Percentiles rank a stretch among this genome's conserved stretches.
These are phyloP conservation scores for Thielaviopsis punctulata DNA, from an alignment of 2,329 filamentous ascomycete species.

Conservation along the genomic window DNA sequence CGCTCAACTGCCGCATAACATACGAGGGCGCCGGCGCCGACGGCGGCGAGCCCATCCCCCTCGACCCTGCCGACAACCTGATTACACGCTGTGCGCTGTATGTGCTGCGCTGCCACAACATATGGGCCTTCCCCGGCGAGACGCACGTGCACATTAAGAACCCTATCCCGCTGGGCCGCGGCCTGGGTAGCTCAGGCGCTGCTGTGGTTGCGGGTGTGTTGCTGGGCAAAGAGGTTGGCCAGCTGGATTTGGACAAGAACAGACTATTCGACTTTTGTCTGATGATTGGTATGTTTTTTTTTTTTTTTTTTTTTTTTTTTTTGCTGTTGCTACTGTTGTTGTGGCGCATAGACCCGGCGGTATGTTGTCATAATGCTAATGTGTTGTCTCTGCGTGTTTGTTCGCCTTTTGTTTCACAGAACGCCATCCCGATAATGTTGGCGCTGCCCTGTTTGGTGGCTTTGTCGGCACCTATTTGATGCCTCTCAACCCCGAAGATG, in stretches of 20 bases:
- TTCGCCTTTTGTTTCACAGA: constrained; percentile 37
- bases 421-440: constrained; percentile 85
- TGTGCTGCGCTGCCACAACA: constrained; percentile 79
- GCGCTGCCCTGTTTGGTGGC: constrained; percentile 84
- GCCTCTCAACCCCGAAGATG: constrained; percentile 75
- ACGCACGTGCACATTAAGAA: constrained; percentile 93
- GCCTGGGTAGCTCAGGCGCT: constrained; percentile 86
- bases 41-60: constrained; percentile 48
- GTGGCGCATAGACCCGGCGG: neutral
- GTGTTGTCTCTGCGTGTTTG: no score
- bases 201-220: constrained; percentile 93
- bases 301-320: neutral
- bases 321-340: neutral
- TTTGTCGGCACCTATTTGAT: constrained; percentile 96
- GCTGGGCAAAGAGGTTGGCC: constrained; percentile 75
- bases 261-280: constrained; percentile 88
- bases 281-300: constrained; percentile 60
- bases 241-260: constrained; percentile 57
- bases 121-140: constrained; percentile 65
- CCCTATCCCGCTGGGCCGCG: constrained; percentile 81
- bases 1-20: constrained; percentile 74
- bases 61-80: constrained; percentile 75
- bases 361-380: neutral
- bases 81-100: constrained; percentile 90
- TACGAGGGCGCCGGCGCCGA: constrained; percentile 73